Percentiles rank a stretch among this genome's conserved stretches.
These are phyloP conservation scores for Pythium myriotylum DNA, from an alignment of 352 stramenopile genomes.

Conservation along the genomic window DNA sequence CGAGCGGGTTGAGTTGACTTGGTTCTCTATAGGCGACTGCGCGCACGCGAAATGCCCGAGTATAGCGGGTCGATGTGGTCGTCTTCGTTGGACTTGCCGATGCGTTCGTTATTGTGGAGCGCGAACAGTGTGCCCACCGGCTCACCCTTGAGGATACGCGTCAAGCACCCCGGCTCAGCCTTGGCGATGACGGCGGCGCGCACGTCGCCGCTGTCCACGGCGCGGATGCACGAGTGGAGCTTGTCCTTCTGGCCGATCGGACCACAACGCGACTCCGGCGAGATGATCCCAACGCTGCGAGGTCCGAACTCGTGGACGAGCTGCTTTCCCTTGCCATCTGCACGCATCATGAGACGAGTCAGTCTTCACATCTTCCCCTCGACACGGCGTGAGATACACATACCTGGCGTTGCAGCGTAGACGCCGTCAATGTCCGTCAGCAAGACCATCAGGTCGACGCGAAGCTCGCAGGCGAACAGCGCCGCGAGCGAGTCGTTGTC, in stretches of 20 bases:
- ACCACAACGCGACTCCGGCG: constrained; percentile 58
- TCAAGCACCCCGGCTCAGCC: constrained; percentile 58
- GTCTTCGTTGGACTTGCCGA: constrained; percentile 50
- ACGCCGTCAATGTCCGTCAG: constrained; percentile 79
- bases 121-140: constrained; percentile 70
- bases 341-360: neutral
- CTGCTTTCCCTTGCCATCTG: constrained; percentile 36
- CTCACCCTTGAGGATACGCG: constrained; percentile 70
- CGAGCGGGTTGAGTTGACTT: neutral
- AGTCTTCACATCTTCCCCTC: too few species aligned
- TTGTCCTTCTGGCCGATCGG: constrained; percentile 80
- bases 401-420: constrained; percentile 36
- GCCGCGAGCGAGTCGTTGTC: constrained; percentile 86
- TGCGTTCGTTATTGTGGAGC: constrained; percentile 39
- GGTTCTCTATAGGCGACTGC: constrained; percentile 24
- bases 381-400: neutral
- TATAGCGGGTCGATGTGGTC: constrained; percentile 69
- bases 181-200: constrained; percentile 67
- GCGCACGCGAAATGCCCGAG: constrained; percentile 49
- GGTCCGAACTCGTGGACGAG: constrained; percentile 57
- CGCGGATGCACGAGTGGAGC: constrained; percentile 76
- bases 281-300: constrained; percentile 45
- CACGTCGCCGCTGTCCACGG: constrained; percentile 69
- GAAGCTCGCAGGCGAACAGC: constrained; percentile 73
- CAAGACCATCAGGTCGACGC: constrained; percentile 75